Evolutionary conservation across 805 yeast species (phyloP), one percentile per base, ranked within the genome.

Genomic region (Starmerella sp.): DNA sequence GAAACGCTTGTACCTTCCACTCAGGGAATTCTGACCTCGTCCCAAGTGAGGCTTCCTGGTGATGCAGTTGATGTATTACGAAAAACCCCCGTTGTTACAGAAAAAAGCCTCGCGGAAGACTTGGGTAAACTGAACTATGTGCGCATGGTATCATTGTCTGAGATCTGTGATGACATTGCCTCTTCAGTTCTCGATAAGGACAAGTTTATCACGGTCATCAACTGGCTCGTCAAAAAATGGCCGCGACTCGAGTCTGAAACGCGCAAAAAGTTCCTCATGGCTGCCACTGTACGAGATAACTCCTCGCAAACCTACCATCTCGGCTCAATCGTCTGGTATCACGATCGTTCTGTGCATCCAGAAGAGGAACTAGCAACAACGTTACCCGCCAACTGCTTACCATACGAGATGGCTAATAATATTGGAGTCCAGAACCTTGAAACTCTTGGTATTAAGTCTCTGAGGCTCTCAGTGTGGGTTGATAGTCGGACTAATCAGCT

Each of bases 351-450:
- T 1, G 43, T 52, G 9, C 53, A 68, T 11, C 67, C 67, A 0
- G 61, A 62, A 8, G 62, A 49, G 8, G 57, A 48, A 29, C 54
- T 58, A 7, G 55, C 61, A 0, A 35, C 60, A 51, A 68, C 69
- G 1, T 50, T 71, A 4, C 75, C 75, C 0, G 58, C 54, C 5
- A 52, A 54, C 5, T 68, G 73, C 49, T 37, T 71, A 34, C 71
- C 73, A 2, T 49, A 54, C 22, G 57, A 50, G 5, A 3, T 61
- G 1, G 58, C 59, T 5, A 11, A 14, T 4, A 29, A 14, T n/a
- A 22, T 56, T 1, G 55, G 58, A 2, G 5, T 17, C 7, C 9
- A n/a, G 34, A 36, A 49, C 1, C 35, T 60, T 28, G 7, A 28
- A n/a, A 22, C 14, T 2, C 36, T 60, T 3, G 63, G 62, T 1